Conservation (phyloP, 176 grass and related monocot genomes). For the Raddia distichophylla region DNA sequence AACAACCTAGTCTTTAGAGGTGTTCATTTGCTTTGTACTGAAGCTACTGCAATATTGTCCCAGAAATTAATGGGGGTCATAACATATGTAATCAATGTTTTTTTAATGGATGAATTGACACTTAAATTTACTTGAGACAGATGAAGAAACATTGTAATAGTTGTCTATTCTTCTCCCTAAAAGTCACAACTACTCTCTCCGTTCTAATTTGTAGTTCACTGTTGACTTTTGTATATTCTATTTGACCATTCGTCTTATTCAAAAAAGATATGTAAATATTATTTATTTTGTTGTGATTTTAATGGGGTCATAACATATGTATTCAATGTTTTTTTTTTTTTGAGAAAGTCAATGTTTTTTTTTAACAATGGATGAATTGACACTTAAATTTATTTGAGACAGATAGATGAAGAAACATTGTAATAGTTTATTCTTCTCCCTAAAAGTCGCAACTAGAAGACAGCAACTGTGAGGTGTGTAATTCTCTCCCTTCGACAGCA, state of each 20-base stretch:
- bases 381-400: neutral
- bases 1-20: neutral
- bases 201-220: no score
- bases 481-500: neutral
- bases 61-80: no score
- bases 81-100: neutral
- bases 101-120: neutral
- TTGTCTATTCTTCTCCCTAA: neutral
- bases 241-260: no score
- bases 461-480: neutral
- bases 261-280: no score
- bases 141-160: neutral
- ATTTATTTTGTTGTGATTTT: no score
- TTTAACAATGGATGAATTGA: neutral
- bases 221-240: no score
- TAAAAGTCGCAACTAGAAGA: neutral
- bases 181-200: neutral
- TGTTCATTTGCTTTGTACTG: slow-evolving; percentile 2
- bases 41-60: neutral
- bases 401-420: neutral
- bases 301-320: neutral
- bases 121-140: neutral
- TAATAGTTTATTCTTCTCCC: neutral
- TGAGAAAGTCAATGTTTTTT: no score
- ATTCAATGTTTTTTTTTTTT: neutral